Evolutionary conservation across 2,329 filamentous ascomycete genomes (phyloP).

Genomic region (Neocatenulostroma microsporum): DNA sequence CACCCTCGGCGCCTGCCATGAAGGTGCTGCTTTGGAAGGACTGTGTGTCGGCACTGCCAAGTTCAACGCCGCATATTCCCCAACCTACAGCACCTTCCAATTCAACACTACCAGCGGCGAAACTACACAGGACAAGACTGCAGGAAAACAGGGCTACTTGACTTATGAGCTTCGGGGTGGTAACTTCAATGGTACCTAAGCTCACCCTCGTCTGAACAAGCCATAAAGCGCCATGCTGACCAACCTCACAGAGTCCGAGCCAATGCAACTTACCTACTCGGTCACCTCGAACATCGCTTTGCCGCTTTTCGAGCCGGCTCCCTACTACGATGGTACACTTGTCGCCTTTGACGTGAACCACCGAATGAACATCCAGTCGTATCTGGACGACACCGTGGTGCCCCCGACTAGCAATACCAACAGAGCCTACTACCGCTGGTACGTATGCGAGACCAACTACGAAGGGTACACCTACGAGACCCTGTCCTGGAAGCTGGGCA

Average conservation of each 20-base stretch:
- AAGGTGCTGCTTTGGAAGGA: constrained; percentile 42
- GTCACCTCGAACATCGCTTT: constrained; percentile 36
- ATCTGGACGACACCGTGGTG: constrained; percentile 32
- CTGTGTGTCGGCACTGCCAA: constrained; percentile 37
- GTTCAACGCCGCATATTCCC: no score
- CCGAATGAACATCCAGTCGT: constrained; percentile 34
- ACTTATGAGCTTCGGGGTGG: no score
- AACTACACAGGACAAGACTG: no score
- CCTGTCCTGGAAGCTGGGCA: constrained; percentile 37
- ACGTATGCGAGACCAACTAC: constrained; percentile 36
- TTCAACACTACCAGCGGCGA: no score
- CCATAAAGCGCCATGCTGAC: no score
- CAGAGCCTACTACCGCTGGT: constrained; percentile 37
- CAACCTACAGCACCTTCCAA: no score
- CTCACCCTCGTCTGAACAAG: no score
- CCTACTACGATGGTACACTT: constrained; percentile 14
- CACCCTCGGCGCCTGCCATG: constrained; percentile 39
- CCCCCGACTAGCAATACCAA: constrained; percentile 25
- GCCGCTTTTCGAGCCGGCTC: constrained; percentile 34
- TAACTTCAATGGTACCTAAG: no score
- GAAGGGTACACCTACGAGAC: constrained; percentile 37
- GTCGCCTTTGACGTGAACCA: constrained; percentile 36
- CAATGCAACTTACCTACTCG: no score
- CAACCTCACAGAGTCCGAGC: no score
- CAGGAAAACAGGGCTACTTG: no score